Conservation (phyloP, 495 filamentous ascomycete genomes). For the Lophium mytilinum region DNA sequence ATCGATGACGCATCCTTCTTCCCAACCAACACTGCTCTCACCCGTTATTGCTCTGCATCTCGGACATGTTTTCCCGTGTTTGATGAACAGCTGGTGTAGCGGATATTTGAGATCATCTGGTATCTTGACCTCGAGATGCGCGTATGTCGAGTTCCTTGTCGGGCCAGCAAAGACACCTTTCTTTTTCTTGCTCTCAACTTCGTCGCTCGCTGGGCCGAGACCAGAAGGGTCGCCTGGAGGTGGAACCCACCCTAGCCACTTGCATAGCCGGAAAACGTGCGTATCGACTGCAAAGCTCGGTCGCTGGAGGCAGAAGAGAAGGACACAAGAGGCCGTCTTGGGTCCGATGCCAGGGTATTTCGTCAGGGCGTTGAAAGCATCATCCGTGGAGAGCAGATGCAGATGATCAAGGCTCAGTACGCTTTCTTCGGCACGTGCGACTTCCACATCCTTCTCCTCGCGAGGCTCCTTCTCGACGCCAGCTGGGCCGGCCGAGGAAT, state of each 20-base stretch:
- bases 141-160: slow-evolving; percentile 62
- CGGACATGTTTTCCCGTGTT: slow-evolving; percentile 73
- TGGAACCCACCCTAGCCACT: slow-evolving; percentile 81
- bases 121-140: slow-evolving; percentile 71
- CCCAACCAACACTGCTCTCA: slow-evolving; percentile 32
- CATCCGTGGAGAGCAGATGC: slow-evolving; percentile 54
- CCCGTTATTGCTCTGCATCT: slow-evolving; percentile 57
- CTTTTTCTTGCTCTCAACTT: background rate
- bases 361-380: slow-evolving; percentile 65
- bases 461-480: slow-evolving; percentile 34
- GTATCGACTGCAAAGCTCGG: slow-evolving; percentile 41
- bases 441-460: slow-evolving; percentile 43
- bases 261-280: slow-evolving; percentile 56
- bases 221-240: slow-evolving; percentile 31
- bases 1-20: slow-evolving; percentile 38
- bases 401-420: slow-evolving; percentile 71
- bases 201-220: background rate
- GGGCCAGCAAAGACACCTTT: slow-evolving; percentile 36
- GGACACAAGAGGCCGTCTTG: slow-evolving; percentile 78
- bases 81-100: slow-evolving; percentile 79
- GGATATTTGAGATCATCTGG: slow-evolving; percentile 84
- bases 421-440: slow-evolving; percentile 47
- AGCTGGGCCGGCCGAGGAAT: slow-evolving; percentile 12
- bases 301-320: slow-evolving; percentile 44
- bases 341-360: slow-evolving; percentile 79